A percentile compares a stretch with the other conserved stretches of the same genome.
These are phyloP conservation scores for Lentinula boryana DNA, from an alignment of 768 basidiomycete species.

Conservation along the genomic window DNA sequence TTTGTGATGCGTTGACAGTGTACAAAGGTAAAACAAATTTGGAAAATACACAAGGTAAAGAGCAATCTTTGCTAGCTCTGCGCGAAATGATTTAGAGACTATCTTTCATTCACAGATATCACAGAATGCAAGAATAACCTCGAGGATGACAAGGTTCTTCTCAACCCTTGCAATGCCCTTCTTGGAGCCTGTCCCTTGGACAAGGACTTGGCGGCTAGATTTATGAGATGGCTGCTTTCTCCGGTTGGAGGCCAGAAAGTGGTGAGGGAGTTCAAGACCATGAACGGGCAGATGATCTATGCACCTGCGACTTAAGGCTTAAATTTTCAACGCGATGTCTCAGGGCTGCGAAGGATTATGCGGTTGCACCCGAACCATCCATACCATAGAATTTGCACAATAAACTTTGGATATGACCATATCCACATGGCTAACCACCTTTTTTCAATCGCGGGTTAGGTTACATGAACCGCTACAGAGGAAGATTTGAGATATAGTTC, in stretches of 20 bases:
- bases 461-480: too few species aligned
- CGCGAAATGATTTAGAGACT: not conserved
- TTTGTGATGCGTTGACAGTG: conserved; percentile 26
- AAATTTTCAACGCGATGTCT: too few species aligned
- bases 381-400: too few species aligned
- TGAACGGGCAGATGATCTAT: conserved; percentile 22
- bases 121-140: too few species aligned
- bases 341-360: too few species aligned
- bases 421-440: too few species aligned
- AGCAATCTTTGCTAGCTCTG: too few species aligned
- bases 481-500: too few species aligned
- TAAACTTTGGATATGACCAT: too few species aligned
- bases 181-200: conserved; percentile 18
- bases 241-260: conserved; percentile 39
- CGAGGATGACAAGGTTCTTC: conserved; percentile 9
- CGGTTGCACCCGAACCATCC: too few species aligned
- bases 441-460: too few species aligned
- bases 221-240: conserved; percentile 38
- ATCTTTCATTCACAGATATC: not conserved
- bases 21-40: conserved; percentile 14
- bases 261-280: conserved; percentile 25
- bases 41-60: not conserved
- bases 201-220: conserved; percentile 27
- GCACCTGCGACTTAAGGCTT: conserved; percentile 14
- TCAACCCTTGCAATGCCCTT: conserved; percentile 44